Percentiles rank a stretch among this genome's conserved stretches.
Conservation (phyloP, 306 rosid species). For the Morella rubra region DNA sequence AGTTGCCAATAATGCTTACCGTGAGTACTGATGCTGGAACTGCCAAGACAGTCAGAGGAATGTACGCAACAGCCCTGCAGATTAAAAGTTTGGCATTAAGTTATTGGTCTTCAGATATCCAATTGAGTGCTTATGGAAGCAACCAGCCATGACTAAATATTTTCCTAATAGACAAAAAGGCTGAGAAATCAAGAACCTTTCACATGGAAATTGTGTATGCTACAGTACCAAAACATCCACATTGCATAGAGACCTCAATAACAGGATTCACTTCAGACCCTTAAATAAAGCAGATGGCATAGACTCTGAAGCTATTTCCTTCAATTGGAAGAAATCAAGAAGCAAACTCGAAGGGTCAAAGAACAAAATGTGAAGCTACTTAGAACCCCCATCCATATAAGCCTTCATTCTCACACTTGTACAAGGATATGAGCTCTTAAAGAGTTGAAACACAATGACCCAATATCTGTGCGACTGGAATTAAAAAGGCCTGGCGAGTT, state of each 20-base stretch:
- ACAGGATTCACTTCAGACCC: not conserved
- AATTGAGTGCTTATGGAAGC: not conserved
- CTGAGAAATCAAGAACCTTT: not conserved
- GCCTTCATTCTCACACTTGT: not conserved
- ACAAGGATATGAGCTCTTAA: too few relatives aligned
- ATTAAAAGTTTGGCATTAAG: slow-evolving; percentile 11
- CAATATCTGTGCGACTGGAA: too few relatives aligned
- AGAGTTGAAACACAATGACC: too few relatives aligned
- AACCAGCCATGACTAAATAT: not conserved
- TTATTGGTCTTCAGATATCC: not conserved
- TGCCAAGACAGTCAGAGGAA: slow-evolving; percentile 85
- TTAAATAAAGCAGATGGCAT: not conserved
- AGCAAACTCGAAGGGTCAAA: not conserved
- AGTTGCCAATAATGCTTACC: slow-evolving; percentile 34
- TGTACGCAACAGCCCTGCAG: slow-evolving; percentile 74
- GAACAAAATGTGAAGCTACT: not conserved
- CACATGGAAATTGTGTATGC: not conserved
- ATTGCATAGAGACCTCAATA: not conserved
- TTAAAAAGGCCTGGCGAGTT: too few relatives aligned
- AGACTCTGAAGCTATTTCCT: not conserved
- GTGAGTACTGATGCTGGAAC: slow-evolving; percentile 92
- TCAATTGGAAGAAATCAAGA: not conserved
- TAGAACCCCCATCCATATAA: not conserved
- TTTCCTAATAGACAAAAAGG: not conserved
- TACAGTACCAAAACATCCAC: not conserved